Base-by-base conservation (phyloP, 306 rosid species). In the Cucumis hystrix region DNA sequence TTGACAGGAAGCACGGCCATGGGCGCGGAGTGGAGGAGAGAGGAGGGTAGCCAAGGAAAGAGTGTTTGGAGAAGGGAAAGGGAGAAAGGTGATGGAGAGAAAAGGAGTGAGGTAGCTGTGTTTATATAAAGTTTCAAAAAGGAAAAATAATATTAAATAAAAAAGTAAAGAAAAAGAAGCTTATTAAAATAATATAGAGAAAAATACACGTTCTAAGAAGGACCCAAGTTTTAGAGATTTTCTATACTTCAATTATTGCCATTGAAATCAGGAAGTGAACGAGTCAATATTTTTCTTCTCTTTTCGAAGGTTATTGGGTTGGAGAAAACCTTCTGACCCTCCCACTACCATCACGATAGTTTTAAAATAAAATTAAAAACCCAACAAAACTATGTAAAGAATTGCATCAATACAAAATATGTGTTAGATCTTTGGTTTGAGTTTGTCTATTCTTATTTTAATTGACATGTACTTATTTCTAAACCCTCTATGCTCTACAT, bases 1-100 rank as follows among this genome's bases (percentile, higher is more conserved):
- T 21, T 54, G 12, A 47, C 51, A 3, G 85, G 74, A 78, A 62
- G 52, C 75, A 60, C 57, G 7, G 69, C 85, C 10, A 37, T 69
- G 73, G 83, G 43, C 8, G 8, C 8, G 21, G 23, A 17, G 23
- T 18, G 0, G 4, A 55, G 8, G 1, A 1, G 6, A 17, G 23
- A 0, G 23, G 9, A 41, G 47, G 47, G 47, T 6, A 41, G 47
- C 47, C 9, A 41, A 41, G 47, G 47, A 41, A 41, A 41, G 47
- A 41, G 47, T 41, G 9, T 41, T 41, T 41, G 23, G 60, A 8
- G 47, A 16, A 7, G 23, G 10, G 61, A 56, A 7, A 21, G 47
- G 13, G 17, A n/a, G 61, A 20, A 7, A 56, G 61, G 61, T 56
- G 25, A 20, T 56, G 61, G 61, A 56, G 10, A 10, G 47, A 6